Evolutionary conservation across 2,329 filamentous ascomycete species (phyloP).

Genomic region (Cladosporium austrohemisphaericum): DNA sequence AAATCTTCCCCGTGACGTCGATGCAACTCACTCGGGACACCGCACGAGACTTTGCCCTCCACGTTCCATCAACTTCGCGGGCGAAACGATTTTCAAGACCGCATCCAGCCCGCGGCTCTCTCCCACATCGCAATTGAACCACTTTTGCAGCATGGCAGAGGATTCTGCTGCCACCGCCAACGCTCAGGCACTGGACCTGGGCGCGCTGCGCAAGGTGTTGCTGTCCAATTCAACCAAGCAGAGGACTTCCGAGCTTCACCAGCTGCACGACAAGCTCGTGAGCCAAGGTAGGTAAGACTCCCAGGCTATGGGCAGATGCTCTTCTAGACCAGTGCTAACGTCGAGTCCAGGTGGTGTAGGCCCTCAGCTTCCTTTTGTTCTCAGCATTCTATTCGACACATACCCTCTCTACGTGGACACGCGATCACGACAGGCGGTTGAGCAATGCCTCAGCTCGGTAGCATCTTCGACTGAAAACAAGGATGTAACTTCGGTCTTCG

Average conservation of each 20-base stretch:
- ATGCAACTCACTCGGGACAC: too few species aligned
- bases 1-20: too few species aligned
- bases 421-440: slow-evolving; percentile 75
- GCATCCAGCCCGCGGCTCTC: slow-evolving; percentile 5
- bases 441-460: slow-evolving; percentile 70
- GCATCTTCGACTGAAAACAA: slow-evolving; percentile 58
- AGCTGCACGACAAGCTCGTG: slow-evolving; percentile 42
- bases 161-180: slow-evolving; percentile 22
- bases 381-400: slow-evolving; percentile 78
- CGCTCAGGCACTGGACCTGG: slow-evolving; percentile 21
- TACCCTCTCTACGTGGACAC: slow-evolving; percentile 85
- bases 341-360: slow-evolving; percentile 7
- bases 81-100: slow-evolving; percentile 5
- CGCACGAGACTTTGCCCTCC: too few species aligned
- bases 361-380: slow-evolving; percentile 29
- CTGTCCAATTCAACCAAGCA: slow-evolving; percentile 48
- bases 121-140: background rate
- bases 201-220: slow-evolving; percentile 35
- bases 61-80: slow-evolving; percentile 1
- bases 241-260: slow-evolving; percentile 42
- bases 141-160: slow-evolving; percentile 22
- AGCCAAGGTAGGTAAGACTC: slow-evolving; percentile 39
- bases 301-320: slow-evolving; percentile 12
- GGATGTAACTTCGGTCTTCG: slow-evolving; percentile 58
- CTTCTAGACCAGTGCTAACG: slow-evolving; percentile 1